A percentile compares a stretch with the other conserved stretches of the same genome.
Evolutionary conservation across 1,139 yeast species (phyloP).

Genomic region (Scheffersomyces stambukii): DNA sequence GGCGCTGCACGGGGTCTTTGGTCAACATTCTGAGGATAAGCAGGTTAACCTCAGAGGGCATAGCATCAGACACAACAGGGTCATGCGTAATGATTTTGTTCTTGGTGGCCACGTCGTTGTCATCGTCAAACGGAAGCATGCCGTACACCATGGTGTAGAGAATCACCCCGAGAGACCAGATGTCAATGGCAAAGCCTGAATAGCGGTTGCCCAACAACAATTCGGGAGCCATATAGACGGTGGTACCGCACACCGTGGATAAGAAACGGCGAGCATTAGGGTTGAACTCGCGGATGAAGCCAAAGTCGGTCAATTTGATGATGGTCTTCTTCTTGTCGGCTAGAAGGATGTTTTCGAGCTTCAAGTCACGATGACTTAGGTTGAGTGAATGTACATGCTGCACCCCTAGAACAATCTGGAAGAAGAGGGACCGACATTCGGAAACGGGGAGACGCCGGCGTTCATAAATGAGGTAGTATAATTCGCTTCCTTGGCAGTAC

Average conservation of each 20-base stretch:
- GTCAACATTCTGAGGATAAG: constrained; percentile 53
- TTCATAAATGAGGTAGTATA: constrained; percentile 68
- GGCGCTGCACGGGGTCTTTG: constrained; percentile 67
- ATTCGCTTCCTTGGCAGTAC: constrained; percentile 85
- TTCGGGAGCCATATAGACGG: constrained; percentile 97
- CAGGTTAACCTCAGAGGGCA: constrained; percentile 46
- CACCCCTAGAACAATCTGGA: constrained; percentile 80
- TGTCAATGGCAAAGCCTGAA: constrained; percentile 78
- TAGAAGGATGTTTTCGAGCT: constrained; percentile 77
- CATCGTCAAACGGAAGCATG: constrained; percentile 88
- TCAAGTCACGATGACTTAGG: constrained; percentile 86
- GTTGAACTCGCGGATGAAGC: constrained; percentile 79
- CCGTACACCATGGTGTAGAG: constrained; percentile 86
- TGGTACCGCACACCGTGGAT: constrained; percentile 89
- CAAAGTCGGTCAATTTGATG: constrained; percentile 85
- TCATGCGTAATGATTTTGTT: constrained; percentile 59
- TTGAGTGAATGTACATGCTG: constrained; percentile 78
- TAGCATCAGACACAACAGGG: constrained; percentile 48
- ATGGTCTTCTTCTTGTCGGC: constrained; percentile 56
- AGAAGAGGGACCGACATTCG: constrained; percentile 59
- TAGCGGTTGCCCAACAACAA: constrained; percentile 64
- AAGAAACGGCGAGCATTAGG: constrained; percentile 50
- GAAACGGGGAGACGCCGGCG: constrained; percentile 49
- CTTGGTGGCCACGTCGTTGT: constrained; percentile 62
- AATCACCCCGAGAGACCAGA: constrained; percentile 94